A percentile compares a stretch with the other conserved stretches of the same genome.
These are phyloP conservation scores for Rhytidiadelphus loreus DNA, from an alignment of 225 moss, liverwort and hornwort genomes.

Conservation along the genomic window DNA sequence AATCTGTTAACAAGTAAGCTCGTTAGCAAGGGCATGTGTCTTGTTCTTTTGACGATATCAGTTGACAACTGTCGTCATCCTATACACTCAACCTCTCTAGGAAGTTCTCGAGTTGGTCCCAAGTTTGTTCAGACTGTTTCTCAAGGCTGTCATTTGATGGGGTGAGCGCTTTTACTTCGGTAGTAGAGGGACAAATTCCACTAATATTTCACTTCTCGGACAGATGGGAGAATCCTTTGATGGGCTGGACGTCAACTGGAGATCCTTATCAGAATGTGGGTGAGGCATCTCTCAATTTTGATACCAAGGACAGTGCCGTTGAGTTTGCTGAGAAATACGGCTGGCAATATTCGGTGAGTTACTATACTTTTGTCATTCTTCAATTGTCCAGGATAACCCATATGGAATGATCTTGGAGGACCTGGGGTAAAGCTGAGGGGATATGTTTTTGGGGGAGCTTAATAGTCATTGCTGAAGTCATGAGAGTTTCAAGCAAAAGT, in stretches of 20 bases:
- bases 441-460: neutral
- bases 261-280: slow-evolving; percentile 80
- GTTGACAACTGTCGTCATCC: neutral
- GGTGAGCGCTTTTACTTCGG: neutral
- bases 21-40: neutral
- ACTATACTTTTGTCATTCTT: neutral
- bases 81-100: neutral
- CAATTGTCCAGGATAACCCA: neutral
- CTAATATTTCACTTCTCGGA: neutral
- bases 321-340: slow-evolving; percentile 95
- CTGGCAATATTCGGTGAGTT: slow-evolving; percentile 75
- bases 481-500: neutral
- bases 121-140: neutral
- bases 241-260: slow-evolving; percentile 99
- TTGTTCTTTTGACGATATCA: neutral
- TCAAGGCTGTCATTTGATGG: neutral
- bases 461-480: neutral
- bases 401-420: neutral
- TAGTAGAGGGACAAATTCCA: neutral
- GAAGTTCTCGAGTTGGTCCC: neutral
- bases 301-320: slow-evolving; percentile 73
- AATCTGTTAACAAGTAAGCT: slow-evolving; percentile 88
- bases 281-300: slow-evolving; percentile 73
- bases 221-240: slow-evolving; percentile 99
- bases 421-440: neutral